Evolutionary conservation across 2,329 filamentous ascomycete species (phyloP), one percentile per base, ranked within the genome.

Genomic region (Calonectria hongkongensis): DNA sequence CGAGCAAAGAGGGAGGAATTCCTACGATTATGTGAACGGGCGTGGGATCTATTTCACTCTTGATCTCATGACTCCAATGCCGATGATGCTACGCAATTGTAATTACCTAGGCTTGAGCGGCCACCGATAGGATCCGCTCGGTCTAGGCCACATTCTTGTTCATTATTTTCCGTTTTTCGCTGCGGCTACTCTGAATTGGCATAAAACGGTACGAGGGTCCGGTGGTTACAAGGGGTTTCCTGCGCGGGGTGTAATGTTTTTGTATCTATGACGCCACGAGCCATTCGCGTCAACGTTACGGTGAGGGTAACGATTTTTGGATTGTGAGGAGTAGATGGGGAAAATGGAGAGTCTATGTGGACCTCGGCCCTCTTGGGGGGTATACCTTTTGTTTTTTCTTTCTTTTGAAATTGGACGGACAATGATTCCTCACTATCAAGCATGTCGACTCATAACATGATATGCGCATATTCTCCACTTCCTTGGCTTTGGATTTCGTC

Each of bases 41-140:
- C 97, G 10, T 99, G 97, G 97, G 97, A 99, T 86, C 85, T 99
- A 33, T 98, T 98, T 85, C 97, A 98, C 87, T 98, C 95, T 74
- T 98, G 86, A 91, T 68, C 25, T 47, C 45, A 54, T 27, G 51
- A 68, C 43, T 70, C 64, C 56, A 73, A 39, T 66, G 71, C 54
- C 64, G 60, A 73, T 73, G 75, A 75, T 75, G 72, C 70, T 74
- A 75, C 79, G 76, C 73, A 73, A 67, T 63, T 71, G 64, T 58
- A 62, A 64, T 70, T 70, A 72, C 71, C 43, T 68, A 60, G 28
- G 66, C 62, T 62, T 45, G 50, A 21, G 56, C 43, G 41, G 62
- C n/a, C 63, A 68, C 63, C 56, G 12, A 50, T 45, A 67, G 68
- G 66, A 60, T 58, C 64, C 73, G 60, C 39, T 63, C 43, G 63